Conservation (phyloP, 1,139 yeast species). For the Petasospora rhodanensis region DNA sequence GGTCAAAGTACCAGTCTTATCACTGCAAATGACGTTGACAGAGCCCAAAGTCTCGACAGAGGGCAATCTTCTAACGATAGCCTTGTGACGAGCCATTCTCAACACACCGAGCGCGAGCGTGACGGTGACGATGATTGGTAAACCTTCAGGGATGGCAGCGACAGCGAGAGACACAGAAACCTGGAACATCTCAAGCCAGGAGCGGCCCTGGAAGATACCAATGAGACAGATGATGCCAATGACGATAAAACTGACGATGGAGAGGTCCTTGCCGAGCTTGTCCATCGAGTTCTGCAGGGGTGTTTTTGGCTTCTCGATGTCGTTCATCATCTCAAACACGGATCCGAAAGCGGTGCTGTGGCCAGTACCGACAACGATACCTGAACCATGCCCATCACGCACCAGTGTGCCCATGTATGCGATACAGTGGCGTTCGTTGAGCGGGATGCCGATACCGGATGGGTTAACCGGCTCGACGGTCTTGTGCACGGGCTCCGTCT, state of each 20-base stretch:
- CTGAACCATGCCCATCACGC: slow-evolving; percentile 89
- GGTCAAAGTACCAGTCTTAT: slow-evolving; percentile 93
- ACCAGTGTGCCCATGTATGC: slow-evolving; percentile 97
- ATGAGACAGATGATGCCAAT: slow-evolving; percentile 84
- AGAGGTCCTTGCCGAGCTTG: slow-evolving; percentile 83
- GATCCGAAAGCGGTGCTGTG: slow-evolving; percentile 85
- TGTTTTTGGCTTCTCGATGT: slow-evolving; percentile 91
- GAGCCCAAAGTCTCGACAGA: slow-evolving; percentile 95
- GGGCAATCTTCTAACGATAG: slow-evolving; percentile 89
- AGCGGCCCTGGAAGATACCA: slow-evolving; percentile 85
- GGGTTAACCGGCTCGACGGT: slow-evolving; percentile 31
- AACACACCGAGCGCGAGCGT: slow-evolving; percentile 92
- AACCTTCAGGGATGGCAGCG: slow-evolving; percentile 97
- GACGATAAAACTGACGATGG: slow-evolving; percentile 73
- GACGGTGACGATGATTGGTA: slow-evolving; percentile 94
- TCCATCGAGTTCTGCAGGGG: slow-evolving; percentile 95
- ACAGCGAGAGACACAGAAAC: slow-evolving; percentile 94
- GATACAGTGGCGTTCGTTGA: slow-evolving; percentile 66
- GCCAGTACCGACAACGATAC: slow-evolving; percentile 90
- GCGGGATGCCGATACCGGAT: slow-evolving; percentile 36
- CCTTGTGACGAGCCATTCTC: slow-evolving; percentile 90
- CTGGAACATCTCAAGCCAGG: slow-evolving; percentile 96
- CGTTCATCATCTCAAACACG: slow-evolving; percentile 88
- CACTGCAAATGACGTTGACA: slow-evolving; percentile 91
- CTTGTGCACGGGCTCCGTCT: slow-evolving; percentile 80